Conservation (phyloP, 2,329 filamentous ascomycete species). For the Stagonosporopsis rhizophila region DNA sequence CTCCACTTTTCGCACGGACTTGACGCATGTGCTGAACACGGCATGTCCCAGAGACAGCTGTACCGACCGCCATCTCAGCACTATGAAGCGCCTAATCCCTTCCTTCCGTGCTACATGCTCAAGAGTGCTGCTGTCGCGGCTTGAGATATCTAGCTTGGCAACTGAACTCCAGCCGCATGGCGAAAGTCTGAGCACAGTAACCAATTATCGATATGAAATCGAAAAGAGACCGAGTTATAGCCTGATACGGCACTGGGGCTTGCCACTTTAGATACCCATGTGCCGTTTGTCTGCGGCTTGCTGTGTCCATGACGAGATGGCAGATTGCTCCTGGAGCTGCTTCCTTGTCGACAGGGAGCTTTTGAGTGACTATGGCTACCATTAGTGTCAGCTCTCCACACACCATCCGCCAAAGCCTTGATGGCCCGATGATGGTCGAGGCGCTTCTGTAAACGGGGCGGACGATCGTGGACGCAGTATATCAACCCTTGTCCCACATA, state of each 20-base stretch:
- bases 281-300: conserved; percentile 5
- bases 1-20: conserved; percentile 24
- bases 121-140: conserved; percentile 3
- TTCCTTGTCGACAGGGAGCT: conserved; percentile 20
- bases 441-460: conserved; percentile 15
- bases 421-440: conserved; percentile 20
- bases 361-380: conserved; percentile 20
- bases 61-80: conserved; percentile 23
- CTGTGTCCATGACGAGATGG: conserved; percentile 25
- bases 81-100: conserved; percentile 23
- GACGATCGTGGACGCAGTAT: conserved; percentile 25
- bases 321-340: conserved; percentile 17
- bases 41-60: conserved; percentile 22
- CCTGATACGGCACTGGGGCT: not conserved
- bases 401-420: conserved; percentile 17
- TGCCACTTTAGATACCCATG: conserved; percentile 3
- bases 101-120: conserved; percentile 20
- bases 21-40: conserved; percentile 24
- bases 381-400: conserved; percentile 32
- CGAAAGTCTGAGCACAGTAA: conserved; percentile 3
- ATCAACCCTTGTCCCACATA: conserved; percentile 26
- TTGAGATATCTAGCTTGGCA: conserved; percentile 15
- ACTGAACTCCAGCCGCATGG: not conserved
- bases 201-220: conserved; percentile 1
- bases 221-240: not conserved